A percentile compares a stretch with the other conserved stretches of the same genome.
phyloP scores from a whole-genome alignment of 163 green algal species.

The Scenedesmus sp. region DNA sequence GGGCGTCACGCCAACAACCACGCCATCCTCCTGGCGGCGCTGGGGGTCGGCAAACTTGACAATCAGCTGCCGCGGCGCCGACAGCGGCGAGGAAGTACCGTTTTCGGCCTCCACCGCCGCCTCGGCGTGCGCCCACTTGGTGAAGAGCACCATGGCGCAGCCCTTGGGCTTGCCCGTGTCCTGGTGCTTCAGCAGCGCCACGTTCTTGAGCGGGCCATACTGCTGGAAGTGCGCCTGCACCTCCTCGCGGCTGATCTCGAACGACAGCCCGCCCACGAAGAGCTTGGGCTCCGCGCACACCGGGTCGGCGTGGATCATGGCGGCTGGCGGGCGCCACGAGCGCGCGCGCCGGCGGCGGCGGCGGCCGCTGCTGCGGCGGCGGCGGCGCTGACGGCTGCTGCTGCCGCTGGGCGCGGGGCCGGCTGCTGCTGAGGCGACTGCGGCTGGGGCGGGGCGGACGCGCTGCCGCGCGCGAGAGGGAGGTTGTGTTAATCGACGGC shows the following conservation, averaged over 20 bases:
- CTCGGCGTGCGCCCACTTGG: slow-evolving; percentile 76
- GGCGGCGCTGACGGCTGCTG: too few relatives aligned
- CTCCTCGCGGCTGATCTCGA: slow-evolving; percentile 66
- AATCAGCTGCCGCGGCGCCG: slow-evolving; percentile 74
- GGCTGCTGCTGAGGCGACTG: too few relatives aligned
- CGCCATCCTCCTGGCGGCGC: slow-evolving; percentile 58
- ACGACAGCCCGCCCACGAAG: slow-evolving; percentile 58
- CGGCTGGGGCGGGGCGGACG: too few relatives aligned
- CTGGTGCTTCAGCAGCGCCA: slow-evolving; percentile 63
- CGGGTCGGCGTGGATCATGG: too few relatives aligned
- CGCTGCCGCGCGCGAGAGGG: too few relatives aligned
- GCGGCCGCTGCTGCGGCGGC: too few relatives aligned
- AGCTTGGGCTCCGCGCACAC: slow-evolving; percentile 73
- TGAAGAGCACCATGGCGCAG: slow-evolving; percentile 76
- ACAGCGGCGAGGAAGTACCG: slow-evolving; percentile 59
- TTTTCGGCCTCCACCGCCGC: slow-evolving; percentile 74
- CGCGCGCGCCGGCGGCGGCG: too few relatives aligned
- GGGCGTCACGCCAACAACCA: slow-evolving; percentile 79
- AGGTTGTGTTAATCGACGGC: too few relatives aligned
- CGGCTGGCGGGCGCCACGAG: too few relatives aligned
- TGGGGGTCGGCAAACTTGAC: slow-evolving; percentile 87
- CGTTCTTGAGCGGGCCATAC: slow-evolving; percentile 71
- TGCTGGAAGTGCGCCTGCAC: slow-evolving; percentile 67
- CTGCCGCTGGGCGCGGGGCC: too few relatives aligned
- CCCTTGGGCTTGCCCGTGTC: slow-evolving; percentile 70